Evolutionary conservation across 140 eudicot species (phyloP).

Genomic region (Ambrosia hybrid): DNA sequence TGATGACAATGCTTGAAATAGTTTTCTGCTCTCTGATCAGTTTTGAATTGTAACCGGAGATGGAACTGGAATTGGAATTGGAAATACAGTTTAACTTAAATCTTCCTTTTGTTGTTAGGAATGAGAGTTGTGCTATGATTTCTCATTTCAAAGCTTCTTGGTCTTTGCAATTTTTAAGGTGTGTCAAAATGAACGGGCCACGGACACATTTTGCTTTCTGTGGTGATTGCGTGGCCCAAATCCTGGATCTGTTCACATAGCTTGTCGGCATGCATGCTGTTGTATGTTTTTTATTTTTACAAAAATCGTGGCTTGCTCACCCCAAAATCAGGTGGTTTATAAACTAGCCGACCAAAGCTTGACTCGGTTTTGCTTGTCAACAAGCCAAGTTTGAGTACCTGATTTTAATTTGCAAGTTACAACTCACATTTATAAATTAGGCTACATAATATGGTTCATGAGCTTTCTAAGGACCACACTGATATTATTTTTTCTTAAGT

Average conservation of each 20-base stretch:
- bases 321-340: too few relatives aligned
- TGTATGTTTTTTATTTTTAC: neutral
- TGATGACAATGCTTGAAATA: neutral
- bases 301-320: too few relatives aligned
- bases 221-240: neutral
- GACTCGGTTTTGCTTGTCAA: too few relatives aligned
- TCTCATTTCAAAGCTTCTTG: neutral
- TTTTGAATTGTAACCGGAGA: neutral
- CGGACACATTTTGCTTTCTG: neutral
- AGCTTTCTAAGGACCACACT: too few relatives aligned
- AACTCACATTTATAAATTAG: too few relatives aligned
- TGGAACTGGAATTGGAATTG: neutral
- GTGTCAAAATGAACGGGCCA: neutral
- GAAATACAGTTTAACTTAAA: neutral
- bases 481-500: too few relatives aligned
- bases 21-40: neutral
- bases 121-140: neutral
- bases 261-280: neutral
- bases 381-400: too few relatives aligned
- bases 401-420: too few relatives aligned
- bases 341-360: too few relatives aligned
- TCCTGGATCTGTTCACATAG: neutral
- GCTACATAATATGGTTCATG: too few relatives aligned
- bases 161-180: neutral
- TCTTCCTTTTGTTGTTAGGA: conserved; percentile 3